Conservation (phyloP, 345 rosid species). For the Populus euphratica region DNA sequence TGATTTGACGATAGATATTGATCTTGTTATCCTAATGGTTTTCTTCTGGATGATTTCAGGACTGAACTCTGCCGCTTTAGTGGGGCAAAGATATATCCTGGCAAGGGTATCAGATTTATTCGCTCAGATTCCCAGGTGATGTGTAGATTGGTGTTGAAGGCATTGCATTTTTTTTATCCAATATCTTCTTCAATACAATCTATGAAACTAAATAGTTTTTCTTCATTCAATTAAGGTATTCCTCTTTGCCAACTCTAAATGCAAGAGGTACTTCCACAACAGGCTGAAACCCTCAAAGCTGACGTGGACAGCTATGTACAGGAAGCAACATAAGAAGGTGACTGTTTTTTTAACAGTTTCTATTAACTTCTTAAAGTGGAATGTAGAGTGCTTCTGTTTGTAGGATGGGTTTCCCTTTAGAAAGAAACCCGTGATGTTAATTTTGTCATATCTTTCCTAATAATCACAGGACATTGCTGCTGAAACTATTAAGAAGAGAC, state of each 20-base stretch:
- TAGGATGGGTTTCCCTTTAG: too few relatives aligned
- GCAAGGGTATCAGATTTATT: slow-evolving; percentile 63
- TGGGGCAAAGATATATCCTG: slow-evolving; percentile 70
- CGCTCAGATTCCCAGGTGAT: slow-evolving; percentile 71
- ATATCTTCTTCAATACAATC: neutral
- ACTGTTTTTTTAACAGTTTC: neutral
- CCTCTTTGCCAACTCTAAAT: slow-evolving; percentile 80
- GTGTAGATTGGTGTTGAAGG: neutral
- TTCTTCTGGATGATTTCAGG: slow-evolving; percentile 15
- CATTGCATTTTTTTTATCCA: neutral
- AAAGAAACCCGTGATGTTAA: neutral
- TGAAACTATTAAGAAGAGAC: slow-evolving; percentile 58
- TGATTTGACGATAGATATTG: neutral
- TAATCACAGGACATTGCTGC: slow-evolving; percentile 49
- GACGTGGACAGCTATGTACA: slow-evolving; percentile 70
- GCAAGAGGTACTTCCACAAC: slow-evolving; percentile 91
- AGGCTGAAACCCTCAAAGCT: slow-evolving; percentile 89
- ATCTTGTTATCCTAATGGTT: neutral
- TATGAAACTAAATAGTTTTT: neutral
- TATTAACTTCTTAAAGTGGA: too few relatives aligned
- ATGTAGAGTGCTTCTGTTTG: too few relatives aligned
- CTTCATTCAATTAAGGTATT: slow-evolving; percentile 46
- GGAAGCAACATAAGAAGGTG: slow-evolving; percentile 76
- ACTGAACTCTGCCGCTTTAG: slow-evolving; percentile 75
- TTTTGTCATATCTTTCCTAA: neutral